Evolutionary conservation across 1,284 basidiomycete genomes (phyloP).

Genomic region (Exobasidium cylindrosporum): DNA sequence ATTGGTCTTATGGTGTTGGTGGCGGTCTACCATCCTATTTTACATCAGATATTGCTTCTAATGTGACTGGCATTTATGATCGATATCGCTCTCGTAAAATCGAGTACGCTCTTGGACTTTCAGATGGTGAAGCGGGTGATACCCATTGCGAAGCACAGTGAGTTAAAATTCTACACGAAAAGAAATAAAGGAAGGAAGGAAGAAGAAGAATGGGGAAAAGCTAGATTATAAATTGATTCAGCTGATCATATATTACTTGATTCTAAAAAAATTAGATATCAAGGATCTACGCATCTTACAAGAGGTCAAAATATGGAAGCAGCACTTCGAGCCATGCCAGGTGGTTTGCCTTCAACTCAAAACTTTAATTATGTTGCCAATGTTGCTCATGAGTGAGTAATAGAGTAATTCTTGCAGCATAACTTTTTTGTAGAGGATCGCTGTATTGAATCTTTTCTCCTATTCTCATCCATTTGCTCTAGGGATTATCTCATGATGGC

Average conservation of each 20-base stretch:
- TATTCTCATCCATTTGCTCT: neutral
- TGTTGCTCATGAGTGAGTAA: conserved; percentile 28
- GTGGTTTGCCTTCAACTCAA: conserved; percentile 30
- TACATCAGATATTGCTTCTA: conserved; percentile 3
- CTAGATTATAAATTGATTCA: neutral
- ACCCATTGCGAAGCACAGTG: conserved; percentile 39
- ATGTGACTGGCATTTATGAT: conserved; percentile 13
- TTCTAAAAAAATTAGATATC: conserved; percentile 21
- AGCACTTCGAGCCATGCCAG: conserved; percentile 22
- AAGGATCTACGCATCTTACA: conserved; percentile 37
- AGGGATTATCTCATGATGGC: conserved; percentile 38
- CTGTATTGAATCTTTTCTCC: neutral
- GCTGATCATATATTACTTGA: neutral
- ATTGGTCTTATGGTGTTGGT: conserved; percentile 21
- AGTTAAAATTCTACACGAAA: neutral
- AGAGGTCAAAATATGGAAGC: conserved; percentile 39
- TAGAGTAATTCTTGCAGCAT: too few species aligned
- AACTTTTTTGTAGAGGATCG: neutral
- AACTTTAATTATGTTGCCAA: conserved; percentile 34
- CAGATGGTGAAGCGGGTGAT: conserved; percentile 41
- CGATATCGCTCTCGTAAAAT: conserved; percentile 34
- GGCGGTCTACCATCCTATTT: conserved; percentile 15
- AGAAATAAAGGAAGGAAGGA: too few species aligned
- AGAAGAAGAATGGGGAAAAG: neutral
- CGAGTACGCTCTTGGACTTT: conserved; percentile 34